A percentile compares a stretch with the other conserved stretches of the same genome.
Conservation (phyloP, 148 eudicot species). For the Heliosperma pusillum region DNA sequence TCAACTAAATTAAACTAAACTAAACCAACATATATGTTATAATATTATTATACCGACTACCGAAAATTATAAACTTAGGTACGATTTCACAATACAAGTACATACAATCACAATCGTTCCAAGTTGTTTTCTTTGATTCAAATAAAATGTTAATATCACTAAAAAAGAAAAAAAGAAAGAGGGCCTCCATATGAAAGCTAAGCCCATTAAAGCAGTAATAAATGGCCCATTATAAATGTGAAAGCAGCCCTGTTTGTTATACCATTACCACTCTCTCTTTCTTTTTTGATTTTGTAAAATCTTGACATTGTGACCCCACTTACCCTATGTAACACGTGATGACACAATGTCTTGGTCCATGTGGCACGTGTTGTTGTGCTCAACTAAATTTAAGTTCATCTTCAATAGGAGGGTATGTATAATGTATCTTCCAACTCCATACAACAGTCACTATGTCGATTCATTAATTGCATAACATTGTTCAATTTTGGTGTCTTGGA, state of each 20-base stretch:
- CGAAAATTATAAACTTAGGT: no score
- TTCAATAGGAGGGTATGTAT: no score
- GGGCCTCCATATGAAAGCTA: constrained; percentile 5
- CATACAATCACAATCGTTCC: not conserved
- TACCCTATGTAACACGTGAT: constrained; percentile 29
- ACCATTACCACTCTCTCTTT: not conserved
- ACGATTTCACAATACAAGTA: not conserved
- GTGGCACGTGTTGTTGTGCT: constrained; percentile 20
- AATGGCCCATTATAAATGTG: constrained; percentile 25
- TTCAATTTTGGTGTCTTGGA: not conserved
- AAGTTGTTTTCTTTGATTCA: constrained; percentile 3
- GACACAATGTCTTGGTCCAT: not conserved
- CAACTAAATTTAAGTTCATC: not conserved
- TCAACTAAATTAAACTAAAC: no score
- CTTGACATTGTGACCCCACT: constrained; percentile 13
- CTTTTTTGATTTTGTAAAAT: not conserved
- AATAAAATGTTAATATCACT: not conserved
- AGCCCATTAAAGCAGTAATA: constrained; percentile 23
- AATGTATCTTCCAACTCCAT: no score
- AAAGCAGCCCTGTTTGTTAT: constrained; percentile 13
- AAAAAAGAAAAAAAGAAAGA: not conserved
- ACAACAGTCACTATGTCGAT: not conserved
- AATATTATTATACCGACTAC: no score
- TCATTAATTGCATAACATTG: not conserved
- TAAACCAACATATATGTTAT: no score